phyloP scores from a whole-genome alignment of 164 flowering plant species.

The Liquidambar formosana region DNA sequence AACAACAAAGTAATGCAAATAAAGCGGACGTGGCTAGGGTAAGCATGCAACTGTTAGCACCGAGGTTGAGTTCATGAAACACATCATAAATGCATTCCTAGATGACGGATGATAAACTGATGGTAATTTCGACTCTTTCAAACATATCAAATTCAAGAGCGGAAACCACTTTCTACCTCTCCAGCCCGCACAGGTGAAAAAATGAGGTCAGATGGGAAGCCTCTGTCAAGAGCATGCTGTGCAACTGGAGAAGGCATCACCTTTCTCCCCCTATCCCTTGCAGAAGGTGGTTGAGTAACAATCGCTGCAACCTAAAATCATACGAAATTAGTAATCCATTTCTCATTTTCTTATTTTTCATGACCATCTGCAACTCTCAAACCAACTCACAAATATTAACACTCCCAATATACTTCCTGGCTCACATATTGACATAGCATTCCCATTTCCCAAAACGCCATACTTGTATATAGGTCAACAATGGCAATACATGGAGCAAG shows the following conservation, averaged over 20 bases:
- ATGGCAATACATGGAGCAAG: no score
- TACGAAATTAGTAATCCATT: conserved; percentile 8
- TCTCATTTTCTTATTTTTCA: background rate
- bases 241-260: conserved; percentile 90
- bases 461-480: no score
- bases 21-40: background rate
- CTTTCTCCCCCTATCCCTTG: conserved; percentile 71
- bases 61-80: background rate
- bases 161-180: conserved; percentile 52
- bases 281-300: conserved; percentile 92
- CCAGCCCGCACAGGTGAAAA: conserved; percentile 87
- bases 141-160: background rate
- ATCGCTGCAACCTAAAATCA: conserved; percentile 78
- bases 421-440: no score
- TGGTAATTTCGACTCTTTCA: background rate
- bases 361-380: background rate
- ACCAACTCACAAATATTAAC: no score
- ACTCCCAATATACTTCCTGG: no score
- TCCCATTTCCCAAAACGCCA: no score
- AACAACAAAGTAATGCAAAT: background rate
- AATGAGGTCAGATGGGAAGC: conserved; percentile 76
- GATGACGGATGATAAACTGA: background rate
- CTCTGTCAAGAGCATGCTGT: conserved; percentile 73
- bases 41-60: background rate
- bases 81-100: background rate